These are phyloP conservation scores for Jamesozyma piceae DNA, from an alignment of 805 yeast genomes.

Conservation along the genomic window DNA sequence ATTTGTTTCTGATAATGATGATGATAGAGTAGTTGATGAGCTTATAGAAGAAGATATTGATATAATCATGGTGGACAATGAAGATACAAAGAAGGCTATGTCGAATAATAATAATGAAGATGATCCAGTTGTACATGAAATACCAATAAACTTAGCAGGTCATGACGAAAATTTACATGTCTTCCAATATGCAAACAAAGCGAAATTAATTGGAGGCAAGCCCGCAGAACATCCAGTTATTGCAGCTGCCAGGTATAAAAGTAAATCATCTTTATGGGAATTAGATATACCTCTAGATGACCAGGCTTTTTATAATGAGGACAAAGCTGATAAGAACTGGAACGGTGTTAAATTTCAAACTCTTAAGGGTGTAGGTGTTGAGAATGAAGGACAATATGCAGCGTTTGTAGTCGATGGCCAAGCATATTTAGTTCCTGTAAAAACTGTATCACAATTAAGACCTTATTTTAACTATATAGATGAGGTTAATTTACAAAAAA, in stretches of 20 bases:
- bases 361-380: slow-evolving; percentile 59
- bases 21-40: slow-evolving; percentile 5
- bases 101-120: slow-evolving; percentile 29
- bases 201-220: slow-evolving; percentile 20
- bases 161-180: slow-evolving; percentile 32
- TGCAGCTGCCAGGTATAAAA: slow-evolving; percentile 47
- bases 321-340: slow-evolving; percentile 55
- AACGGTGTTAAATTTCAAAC: slow-evolving; percentile 49
- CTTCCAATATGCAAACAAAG: slow-evolving; percentile 46
- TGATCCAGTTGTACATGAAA: slow-evolving; percentile 53
- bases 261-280: slow-evolving; percentile 54
- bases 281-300: slow-evolving; percentile 71
- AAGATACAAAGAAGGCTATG: slow-evolving; percentile 1
- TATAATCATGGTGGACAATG: slow-evolving; percentile 8
- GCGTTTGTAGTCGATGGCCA: slow-evolving; percentile 39
- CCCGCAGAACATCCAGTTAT: slow-evolving; percentile 30
- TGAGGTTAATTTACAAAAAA: slow-evolving; percentile 39
- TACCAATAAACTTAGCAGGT: slow-evolving; percentile 44
- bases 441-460: slow-evolving; percentile 64
- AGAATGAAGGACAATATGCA: slow-evolving; percentile 43
- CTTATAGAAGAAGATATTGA: slow-evolving; percentile 5
- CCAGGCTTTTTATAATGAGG: slow-evolving; percentile 52
- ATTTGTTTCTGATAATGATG: slow-evolving; percentile 34
- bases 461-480: slow-evolving; percentile 78
- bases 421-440: slow-evolving; percentile 56